Evolutionary conservation across 148 eudicot genomes (phyloP).

Genomic region (Amaranthus palmeri): DNA sequence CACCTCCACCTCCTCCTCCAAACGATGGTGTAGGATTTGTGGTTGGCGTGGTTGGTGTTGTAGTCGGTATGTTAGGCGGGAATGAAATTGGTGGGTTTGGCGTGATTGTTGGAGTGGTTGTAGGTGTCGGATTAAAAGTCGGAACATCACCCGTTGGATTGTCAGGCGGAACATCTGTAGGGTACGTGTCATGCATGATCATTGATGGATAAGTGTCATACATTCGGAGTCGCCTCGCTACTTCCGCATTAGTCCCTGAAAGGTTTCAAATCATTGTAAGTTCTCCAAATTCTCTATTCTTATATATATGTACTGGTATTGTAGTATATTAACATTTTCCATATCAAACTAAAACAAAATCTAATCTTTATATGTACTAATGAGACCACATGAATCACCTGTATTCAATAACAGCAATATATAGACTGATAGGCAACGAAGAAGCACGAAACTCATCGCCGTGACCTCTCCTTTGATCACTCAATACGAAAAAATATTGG

Average conservation of each 20-base stretch:
- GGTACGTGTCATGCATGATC: constrained; percentile 22
- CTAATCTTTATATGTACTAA: not conserved
- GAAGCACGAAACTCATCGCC: constrained; percentile 36
- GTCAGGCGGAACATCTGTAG: constrained; percentile 37
- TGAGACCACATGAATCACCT: constrained; percentile 40
- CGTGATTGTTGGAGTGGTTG: constrained; percentile 28
- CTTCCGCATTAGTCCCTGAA: constrained; percentile 58
- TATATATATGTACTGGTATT: not conserved
- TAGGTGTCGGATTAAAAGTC: constrained; percentile 28
- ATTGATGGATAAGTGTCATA: constrained; percentile 20
- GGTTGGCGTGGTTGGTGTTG: constrained; percentile 30
- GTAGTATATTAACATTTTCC: not conserved
- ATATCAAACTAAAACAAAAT: not conserved
- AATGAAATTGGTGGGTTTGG: too few species aligned
- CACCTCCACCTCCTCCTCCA: constrained; percentile 12
- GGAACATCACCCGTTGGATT: constrained; percentile 23
- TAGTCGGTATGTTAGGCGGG: constrained; percentile 11
- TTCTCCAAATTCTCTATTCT: not conserved
- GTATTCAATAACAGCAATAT: constrained; percentile 32
- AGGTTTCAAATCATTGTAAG: constrained; percentile 11
- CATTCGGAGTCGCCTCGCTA: constrained; percentile 30
- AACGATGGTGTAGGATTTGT: constrained; percentile 34
- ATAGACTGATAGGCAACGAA: constrained; percentile 31
- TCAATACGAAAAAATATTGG: not conserved
- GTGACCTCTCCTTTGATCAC: not conserved